Conservation (phyloP, 768 basidiomycete species). For the Gymnopilus dilepis region DNA sequence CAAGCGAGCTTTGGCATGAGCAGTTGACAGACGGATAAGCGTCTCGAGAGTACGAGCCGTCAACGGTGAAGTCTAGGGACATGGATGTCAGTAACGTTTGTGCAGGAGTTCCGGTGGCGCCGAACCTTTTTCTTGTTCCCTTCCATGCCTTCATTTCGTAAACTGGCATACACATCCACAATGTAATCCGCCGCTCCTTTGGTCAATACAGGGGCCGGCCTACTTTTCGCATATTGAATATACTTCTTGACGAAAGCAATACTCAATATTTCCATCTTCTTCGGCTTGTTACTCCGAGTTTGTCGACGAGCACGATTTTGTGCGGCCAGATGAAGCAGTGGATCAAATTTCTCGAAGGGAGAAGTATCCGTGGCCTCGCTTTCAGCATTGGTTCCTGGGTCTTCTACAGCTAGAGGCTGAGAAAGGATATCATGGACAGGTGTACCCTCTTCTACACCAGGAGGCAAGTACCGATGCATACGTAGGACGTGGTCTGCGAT, state of each 20-base stretch:
- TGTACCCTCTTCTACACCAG: slow-evolving; percentile 95
- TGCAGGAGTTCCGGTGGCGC: slow-evolving; percentile 18
- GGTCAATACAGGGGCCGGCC: slow-evolving; percentile 82
- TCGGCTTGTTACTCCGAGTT: slow-evolving; percentile 61
- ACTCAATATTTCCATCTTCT: slow-evolving; percentile 84
- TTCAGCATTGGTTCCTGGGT: slow-evolving; percentile 60
- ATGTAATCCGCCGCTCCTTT: slow-evolving; percentile 95
- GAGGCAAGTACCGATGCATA: slow-evolving; percentile 95
- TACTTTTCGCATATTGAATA: slow-evolving; percentile 95
- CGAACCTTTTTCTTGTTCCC: slow-evolving; percentile 85
- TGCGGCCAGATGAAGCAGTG: slow-evolving; percentile 89
- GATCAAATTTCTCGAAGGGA: slow-evolving; percentile 97
- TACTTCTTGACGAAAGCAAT: slow-evolving; percentile 98
- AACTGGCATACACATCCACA: slow-evolving; percentile 86
- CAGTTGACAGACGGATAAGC: slow-evolving; percentile 95
- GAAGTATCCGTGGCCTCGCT: slow-evolving; percentile 69
- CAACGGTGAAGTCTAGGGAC: slow-evolving; percentile 86
- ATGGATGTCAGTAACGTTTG: slow-evolving; percentile 8
- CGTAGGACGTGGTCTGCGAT: slow-evolving; percentile 98
- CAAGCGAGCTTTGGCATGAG: slow-evolving; percentile 95
- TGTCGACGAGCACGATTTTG: slow-evolving; percentile 51
- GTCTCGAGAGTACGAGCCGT: slow-evolving; percentile 99
- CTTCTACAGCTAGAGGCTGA: slow-evolving; percentile 89
- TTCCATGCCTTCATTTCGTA: slow-evolving; percentile 92
- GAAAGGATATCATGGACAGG: slow-evolving; percentile 87